Percentiles rank a stretch among this genome's conserved stretches.
These are phyloP conservation scores for Colletotrichum nymphaeae DNA, from an alignment of 2,329 filamentous ascomycete genomes.

Conservation along the genomic window DNA sequence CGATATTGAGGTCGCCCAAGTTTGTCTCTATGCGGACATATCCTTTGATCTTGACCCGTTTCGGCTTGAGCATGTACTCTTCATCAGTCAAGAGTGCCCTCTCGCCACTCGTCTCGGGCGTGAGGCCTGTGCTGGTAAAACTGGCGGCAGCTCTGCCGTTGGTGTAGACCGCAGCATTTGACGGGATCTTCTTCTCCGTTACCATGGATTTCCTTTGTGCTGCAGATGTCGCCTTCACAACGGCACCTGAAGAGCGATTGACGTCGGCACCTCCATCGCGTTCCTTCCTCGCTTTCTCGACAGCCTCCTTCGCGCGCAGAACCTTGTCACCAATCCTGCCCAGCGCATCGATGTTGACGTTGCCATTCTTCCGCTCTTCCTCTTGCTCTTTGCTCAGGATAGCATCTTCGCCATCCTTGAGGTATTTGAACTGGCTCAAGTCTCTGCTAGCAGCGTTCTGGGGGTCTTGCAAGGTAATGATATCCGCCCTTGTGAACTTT, in stretches of 20 bases:
- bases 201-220: constrained; percentile 57
- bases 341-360: constrained; percentile 83
- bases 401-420: constrained; percentile 82
- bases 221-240: constrained; percentile 49
- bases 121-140: constrained; percentile 94
- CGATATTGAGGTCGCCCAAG: constrained; percentile 85
- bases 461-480: constrained; percentile 96
- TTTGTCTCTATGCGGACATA: constrained; percentile 93
- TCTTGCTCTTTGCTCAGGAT: constrained; percentile 77
- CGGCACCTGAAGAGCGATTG: constrained; percentile 61
- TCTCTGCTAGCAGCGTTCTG: constrained; percentile 88
- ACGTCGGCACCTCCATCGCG: constrained; percentile 70
- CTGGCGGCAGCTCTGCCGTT: constrained; percentile 92
- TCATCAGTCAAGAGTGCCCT: constrained; percentile 90
- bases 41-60: constrained; percentile 88
- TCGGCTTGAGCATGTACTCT: constrained; percentile 95
- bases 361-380: constrained; percentile 71
- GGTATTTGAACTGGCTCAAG: constrained; percentile 87
- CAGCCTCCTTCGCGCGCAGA: constrained; percentile 88
- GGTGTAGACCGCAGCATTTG: constrained; percentile 91
- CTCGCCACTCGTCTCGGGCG: constrained; percentile 89
- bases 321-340: constrained; percentile 86
- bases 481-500: constrained; percentile 88
- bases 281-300: constrained; percentile 87
- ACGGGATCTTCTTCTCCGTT: constrained; percentile 71